Evolutionary conservation across 805 yeast species (phyloP).

Genomic region (Ogataea dorogensis): DNA sequence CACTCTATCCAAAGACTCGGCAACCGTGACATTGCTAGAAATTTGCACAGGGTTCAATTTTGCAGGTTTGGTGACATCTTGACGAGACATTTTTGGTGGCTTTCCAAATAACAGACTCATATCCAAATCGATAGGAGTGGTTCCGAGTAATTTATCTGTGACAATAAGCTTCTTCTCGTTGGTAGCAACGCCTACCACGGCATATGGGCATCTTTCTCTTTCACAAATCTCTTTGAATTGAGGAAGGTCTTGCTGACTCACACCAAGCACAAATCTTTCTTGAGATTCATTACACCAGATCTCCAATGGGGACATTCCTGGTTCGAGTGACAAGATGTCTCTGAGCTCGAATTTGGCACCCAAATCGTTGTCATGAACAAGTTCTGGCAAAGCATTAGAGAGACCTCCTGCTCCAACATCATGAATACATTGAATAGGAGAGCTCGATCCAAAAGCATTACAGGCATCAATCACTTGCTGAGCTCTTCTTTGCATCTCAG

Average conservation of each 20-base stretch:
- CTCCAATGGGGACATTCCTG: conserved; percentile 99
- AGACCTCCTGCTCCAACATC: conserved; percentile 99
- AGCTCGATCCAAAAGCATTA: conserved; percentile 68
- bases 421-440: conserved; percentile 91
- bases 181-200: conserved; percentile 94
- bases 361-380: conserved; percentile 93
- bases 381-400: conserved; percentile 94
- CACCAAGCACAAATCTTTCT: conserved; percentile 95
- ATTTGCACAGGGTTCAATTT: conserved; percentile 40
- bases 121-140: conserved; percentile 91
- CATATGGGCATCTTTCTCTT: conserved; percentile 95
- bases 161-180: conserved; percentile 78
- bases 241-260: conserved; percentile 72
- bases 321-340: conserved; percentile 85
- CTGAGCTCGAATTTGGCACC: conserved; percentile 94
- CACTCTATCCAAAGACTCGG: conserved; percentile 77
- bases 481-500: conserved; percentile 98
- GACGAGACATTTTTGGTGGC: conserved; percentile 91
- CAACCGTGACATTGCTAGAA: conserved; percentile 36
- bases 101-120: conserved; percentile 95
- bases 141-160: conserved; percentile 71
- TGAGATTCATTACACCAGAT: conserved; percentile 99
- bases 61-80: conserved; percentile 62
- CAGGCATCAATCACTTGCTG: conserved; percentile 97
- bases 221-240: conserved; percentile 76